These are phyloP conservation scores for Xylariaceae sp. DNA, from an alignment of 2,329 filamentous ascomycete genomes.

Conservation along the genomic window DNA sequence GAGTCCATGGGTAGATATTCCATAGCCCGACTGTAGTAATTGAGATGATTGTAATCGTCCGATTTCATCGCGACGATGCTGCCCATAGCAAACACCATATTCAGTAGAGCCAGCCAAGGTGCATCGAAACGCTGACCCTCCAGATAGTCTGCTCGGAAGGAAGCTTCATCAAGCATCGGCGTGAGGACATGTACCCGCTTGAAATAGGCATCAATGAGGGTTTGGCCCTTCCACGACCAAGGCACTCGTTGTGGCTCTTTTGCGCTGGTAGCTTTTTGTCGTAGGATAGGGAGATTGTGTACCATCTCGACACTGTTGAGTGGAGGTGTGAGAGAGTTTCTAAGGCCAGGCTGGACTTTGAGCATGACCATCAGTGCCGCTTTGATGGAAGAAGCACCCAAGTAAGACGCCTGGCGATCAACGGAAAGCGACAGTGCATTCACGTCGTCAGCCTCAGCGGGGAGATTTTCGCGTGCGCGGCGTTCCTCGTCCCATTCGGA, in stretches of 20 bases:
- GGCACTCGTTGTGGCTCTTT: slow-evolving; percentile 51
- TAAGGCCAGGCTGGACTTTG: slow-evolving; percentile 50
- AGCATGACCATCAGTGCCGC: slow-evolving; percentile 71
- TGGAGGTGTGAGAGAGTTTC: slow-evolving; percentile 44
- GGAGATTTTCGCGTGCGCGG: slow-evolving; percentile 52
- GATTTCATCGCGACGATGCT: slow-evolving; percentile 66
- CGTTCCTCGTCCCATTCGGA: slow-evolving; percentile 66
- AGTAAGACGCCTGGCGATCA: slow-evolving; percentile 62
- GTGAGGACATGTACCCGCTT: slow-evolving; percentile 69
- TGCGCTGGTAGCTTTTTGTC: slow-evolving; percentile 41
- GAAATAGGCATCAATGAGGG: slow-evolving; percentile 73
- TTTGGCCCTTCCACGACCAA: slow-evolving; percentile 64
- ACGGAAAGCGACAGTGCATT: slow-evolving; percentile 63
- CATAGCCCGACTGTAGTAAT: slow-evolving; percentile 67
- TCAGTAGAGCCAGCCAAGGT: slow-evolving; percentile 69
- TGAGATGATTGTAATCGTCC: slow-evolving; percentile 65
- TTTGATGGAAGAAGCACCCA: slow-evolving; percentile 73
- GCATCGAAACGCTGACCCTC: slow-evolving; percentile 62
- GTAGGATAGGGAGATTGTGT: slow-evolving; percentile 43
- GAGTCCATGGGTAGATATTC: slow-evolving; percentile 65
- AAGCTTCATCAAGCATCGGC: slow-evolving; percentile 70
- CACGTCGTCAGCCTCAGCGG: slow-evolving; percentile 67
- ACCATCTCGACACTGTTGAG: slow-evolving; percentile 47
- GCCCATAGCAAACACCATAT: slow-evolving; percentile 75
- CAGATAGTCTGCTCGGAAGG: slow-evolving; percentile 65